Evolutionary conservation across 176 grass and related monocot genomes (phyloP).

Genomic region (Hyparrhenia diplandra): DNA sequence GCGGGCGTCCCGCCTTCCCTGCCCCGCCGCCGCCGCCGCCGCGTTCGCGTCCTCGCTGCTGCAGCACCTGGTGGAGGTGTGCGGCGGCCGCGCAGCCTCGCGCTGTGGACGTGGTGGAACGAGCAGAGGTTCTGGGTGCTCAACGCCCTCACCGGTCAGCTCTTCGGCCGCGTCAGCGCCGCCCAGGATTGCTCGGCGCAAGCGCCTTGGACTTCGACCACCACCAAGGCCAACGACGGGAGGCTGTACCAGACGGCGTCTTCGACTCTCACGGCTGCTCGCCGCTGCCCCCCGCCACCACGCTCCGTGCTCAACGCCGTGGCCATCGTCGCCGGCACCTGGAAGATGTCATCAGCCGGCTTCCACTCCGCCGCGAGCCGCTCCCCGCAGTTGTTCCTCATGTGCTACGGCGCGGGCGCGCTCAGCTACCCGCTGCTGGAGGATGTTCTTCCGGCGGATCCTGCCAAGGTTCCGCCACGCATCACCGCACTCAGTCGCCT

Average conservation of each 20-base stretch:
- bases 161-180: slow-evolving; percentile 39
- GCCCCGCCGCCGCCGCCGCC: slow-evolving; percentile 15
- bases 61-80: slow-evolving; percentile 47
- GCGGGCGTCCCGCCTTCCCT: slow-evolving; percentile 28
- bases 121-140: slow-evolving; percentile 56
- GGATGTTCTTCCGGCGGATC: slow-evolving; percentile 37
- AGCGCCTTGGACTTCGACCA: slow-evolving; percentile 38
- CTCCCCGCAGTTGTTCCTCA: slow-evolving; percentile 34
- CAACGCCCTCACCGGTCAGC: slow-evolving; percentile 43
- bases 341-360: background rate
- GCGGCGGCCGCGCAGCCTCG: background rate
- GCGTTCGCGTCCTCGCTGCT: slow-evolving; percentile 28
- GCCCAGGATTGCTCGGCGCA: slow-evolving; percentile 17
- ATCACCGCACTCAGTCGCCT: slow-evolving; percentile 27
- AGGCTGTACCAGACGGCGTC: slow-evolving; percentile 33
- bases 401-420: slow-evolving; percentile 32
- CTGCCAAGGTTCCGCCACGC: slow-evolving; percentile 14
- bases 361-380: background rate
- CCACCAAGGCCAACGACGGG: slow-evolving; percentile 34
- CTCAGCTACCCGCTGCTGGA: slow-evolving; percentile 51
- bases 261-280: slow-evolving; percentile 56
- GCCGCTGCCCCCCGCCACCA: slow-evolving; percentile 48
- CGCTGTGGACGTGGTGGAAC: slow-evolving; percentile 32
- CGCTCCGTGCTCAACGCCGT: slow-evolving; percentile 40
- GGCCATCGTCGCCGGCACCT: slow-evolving; percentile 23